phyloP scores from a whole-genome alignment of 495 filamentous ascomycete genomes.

The Podospora didyma region DNA sequence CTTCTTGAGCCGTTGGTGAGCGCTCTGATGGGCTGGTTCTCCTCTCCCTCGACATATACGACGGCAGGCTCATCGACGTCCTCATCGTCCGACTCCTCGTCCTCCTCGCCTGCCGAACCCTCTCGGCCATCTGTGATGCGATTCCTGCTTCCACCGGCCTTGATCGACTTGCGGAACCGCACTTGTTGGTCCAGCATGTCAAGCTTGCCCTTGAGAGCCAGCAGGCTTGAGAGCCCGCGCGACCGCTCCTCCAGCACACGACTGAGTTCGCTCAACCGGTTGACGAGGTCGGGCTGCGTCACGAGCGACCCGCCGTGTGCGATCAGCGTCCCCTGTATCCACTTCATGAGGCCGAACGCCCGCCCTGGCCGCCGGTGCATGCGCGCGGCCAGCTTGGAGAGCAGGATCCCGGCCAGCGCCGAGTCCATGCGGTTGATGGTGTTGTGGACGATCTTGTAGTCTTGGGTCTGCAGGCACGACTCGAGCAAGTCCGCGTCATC shows the following conservation, averaged over 20 bases:
- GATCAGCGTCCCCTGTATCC: constrained; percentile 95
- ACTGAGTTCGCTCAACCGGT: constrained; percentile 70
- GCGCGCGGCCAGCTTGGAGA: constrained; percentile 80
- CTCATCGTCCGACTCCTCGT: constrained; percentile 65
- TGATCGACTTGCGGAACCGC: constrained; percentile 64
- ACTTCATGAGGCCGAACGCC: constrained; percentile 85
- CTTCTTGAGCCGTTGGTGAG: constrained; percentile 28
- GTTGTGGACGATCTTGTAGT: constrained; percentile 68
- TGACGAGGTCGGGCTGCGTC: constrained; percentile 71
- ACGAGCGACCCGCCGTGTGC: constrained; percentile 90
- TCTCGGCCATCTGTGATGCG: constrained; percentile 44
- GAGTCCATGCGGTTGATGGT: constrained; percentile 91
- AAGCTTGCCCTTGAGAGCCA: constrained; percentile 87
- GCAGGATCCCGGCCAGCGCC: constrained; percentile 66
- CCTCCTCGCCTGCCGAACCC: constrained; percentile 64
- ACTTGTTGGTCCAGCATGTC: constrained; percentile 89
- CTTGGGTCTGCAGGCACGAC: constrained; percentile 78
- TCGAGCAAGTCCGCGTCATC: constrained; percentile 86
- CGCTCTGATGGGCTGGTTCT: constrained; percentile 39
- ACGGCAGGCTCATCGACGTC: constrained; percentile 52
- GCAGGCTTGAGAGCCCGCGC: constrained; percentile 71
- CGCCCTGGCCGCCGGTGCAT: constrained; percentile 84
- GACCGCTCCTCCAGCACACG: constrained; percentile 83
- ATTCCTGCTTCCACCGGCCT: constrained; percentile 32
- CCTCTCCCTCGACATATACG: constrained; percentile 83